Conservation (phyloP, 78 protist species). For the Dictyostelium firmibasis region DNA sequence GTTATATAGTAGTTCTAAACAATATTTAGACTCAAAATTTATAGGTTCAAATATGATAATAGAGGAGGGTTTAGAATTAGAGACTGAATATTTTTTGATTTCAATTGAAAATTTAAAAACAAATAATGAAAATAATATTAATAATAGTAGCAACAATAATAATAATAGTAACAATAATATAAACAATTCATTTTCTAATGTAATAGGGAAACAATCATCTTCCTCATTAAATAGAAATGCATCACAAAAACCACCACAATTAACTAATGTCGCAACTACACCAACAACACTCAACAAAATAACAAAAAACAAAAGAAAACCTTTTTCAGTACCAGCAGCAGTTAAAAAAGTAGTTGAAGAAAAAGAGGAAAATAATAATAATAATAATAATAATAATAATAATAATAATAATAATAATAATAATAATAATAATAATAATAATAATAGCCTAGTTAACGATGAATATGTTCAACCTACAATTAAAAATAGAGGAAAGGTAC, state of each 20-base stretch:
- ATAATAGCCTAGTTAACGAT: background rate
- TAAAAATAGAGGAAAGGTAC: background rate
- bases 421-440: background rate
- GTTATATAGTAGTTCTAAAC: background rate
- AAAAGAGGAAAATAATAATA: background rate
- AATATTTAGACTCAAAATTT: conserved; percentile 53
- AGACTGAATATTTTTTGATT: conserved; percentile 49
- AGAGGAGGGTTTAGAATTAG: conserved; percentile 29
- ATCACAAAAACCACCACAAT: background rate
- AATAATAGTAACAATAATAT: background rate
- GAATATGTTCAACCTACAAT: background rate
- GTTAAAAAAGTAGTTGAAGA: too few relatives aligned
- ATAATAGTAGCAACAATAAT: background rate
- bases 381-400: background rate
- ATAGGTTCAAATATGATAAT: background rate
- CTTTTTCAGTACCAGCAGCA: too few relatives aligned
- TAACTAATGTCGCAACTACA: background rate
- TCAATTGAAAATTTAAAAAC: background rate
- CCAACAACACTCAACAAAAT: background rate
- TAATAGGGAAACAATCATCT: too few relatives aligned
- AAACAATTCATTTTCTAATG: background rate
- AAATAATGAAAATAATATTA: background rate
- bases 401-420: background rate
- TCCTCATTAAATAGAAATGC: too few relatives aligned
- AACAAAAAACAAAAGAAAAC: background rate